phyloP scores from a whole-genome alignment of 164 flowering plant genomes.

The Macadamia tetraphylla region DNA sequence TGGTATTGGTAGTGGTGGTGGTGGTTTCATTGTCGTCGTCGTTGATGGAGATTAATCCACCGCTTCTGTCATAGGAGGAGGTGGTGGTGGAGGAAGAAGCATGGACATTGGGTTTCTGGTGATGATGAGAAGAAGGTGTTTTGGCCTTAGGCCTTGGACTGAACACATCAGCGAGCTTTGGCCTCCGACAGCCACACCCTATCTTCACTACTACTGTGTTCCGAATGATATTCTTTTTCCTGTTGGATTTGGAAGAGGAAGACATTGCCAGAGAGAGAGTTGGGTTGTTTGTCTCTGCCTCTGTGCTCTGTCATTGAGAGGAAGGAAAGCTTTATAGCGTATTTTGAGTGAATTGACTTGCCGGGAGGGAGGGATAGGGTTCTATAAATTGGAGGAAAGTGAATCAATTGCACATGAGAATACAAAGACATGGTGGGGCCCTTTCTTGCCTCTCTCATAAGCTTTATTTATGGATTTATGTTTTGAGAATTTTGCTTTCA shows the following conservation, averaged over 20 bases:
- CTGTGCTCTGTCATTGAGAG: neutral
- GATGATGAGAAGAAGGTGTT: conserved; percentile 1
- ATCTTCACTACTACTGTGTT: conserved; percentile 40
- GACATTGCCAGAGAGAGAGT: conserved; percentile 11
- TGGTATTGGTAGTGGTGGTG: conserved; percentile 17
- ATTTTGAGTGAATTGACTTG: too few species aligned
- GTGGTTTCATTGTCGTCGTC: conserved; percentile 15
- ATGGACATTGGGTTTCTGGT: conserved; percentile 4
- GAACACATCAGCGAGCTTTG: conserved; percentile 48
- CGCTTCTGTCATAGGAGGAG: conserved; percentile 22
- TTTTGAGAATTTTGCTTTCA: too few species aligned
- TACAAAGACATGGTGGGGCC: too few species aligned
- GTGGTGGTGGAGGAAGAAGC: conserved; percentile 20
- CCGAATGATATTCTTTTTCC: conserved; percentile 35
- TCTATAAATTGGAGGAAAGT: too few species aligned
- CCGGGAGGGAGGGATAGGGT: too few species aligned
- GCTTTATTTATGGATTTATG: too few species aligned
- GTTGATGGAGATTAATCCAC: conserved; percentile 3
- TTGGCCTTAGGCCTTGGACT: conserved; percentile 35
- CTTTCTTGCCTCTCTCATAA: too few species aligned
- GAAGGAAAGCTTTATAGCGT: neutral
- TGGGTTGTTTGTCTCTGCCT: neutral
- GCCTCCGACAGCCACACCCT: conserved; percentile 57
- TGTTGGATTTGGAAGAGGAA: conserved; percentile 8
- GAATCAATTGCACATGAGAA: too few species aligned